Base-by-base conservation (phyloP, 2,329 filamentous ascomycete genomes). In the Phoma sp. region DNA sequence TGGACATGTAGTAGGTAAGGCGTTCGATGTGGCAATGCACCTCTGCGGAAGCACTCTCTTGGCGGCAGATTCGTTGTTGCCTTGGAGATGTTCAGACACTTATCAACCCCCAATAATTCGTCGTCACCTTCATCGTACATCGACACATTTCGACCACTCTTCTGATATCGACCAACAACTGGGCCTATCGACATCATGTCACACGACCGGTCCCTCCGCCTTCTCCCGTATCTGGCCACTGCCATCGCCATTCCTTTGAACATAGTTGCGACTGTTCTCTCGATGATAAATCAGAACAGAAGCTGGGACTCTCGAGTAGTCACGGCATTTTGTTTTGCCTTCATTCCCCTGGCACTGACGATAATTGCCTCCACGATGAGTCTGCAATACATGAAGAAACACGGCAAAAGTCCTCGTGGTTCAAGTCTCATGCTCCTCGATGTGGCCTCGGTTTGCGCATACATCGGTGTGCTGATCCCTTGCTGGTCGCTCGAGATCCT, bases 51-150 rank as follows among this genome's bases (percentile, higher is more conserved):
- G 9, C 21, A 17, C 27, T n/a, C 17, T 36, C 54, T 57, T 57
- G 48, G 48, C 54, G 38, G 48, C 38, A 39, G 43, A 29, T 35
- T 51, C n/a, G 27, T 22, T 51, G 54, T 52, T 57, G 54, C 54
- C 54, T 57, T 40, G 43, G 39, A 27, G 35, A 39, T 36, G 2
- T 6, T 38, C 33, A n/a, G 38, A 39, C 9, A 2, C 29, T 57
- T 57, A 51, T 57, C 38, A 52, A 36, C 39, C n/a, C 35, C 24
- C 10, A 22, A 22, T 29, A 13, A 13, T 25, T 13, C 27, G 21
- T 15, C 24, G 5, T 44, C 15, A 24, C 4, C 15, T 17, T 22
- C 10, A 27, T 19, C 21, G 37, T 27, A 44, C 32, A 35, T 7
- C 22, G 12, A 43, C 24, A 13, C 32, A 48, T 25, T 17, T n/a